Base-by-base conservation (phyloP, 805 yeast genomes). In the Yamadazyma laniorum region DNA sequence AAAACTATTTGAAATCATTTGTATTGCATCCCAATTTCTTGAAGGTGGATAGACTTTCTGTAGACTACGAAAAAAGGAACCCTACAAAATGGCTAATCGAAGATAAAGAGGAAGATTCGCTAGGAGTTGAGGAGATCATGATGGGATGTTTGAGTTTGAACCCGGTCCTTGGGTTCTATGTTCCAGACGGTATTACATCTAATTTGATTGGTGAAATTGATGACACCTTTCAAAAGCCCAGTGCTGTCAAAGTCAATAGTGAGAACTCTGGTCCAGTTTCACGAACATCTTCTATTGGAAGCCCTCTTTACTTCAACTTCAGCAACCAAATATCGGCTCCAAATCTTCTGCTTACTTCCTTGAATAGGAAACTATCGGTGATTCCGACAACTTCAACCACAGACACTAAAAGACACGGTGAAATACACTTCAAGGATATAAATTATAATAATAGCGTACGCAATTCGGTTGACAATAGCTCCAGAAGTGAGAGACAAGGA, bases 11-110 rank as follows among this genome's bases (percentile, higher is more conserved):
- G 51, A 53, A 15, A 51, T 62, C 7, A 70, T 72, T 50, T 48
- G 63, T 29, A 41, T 76, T 46, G 6, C 84, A 81, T 48, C 80
- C 82, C 1, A 65, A 72, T 31, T 58, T 77, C 26, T 42, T 68
- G 4, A 35, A 40, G 8, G 53, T 58, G 12, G 55, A 64, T 1
- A 45, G 59, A 18, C 15, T 42, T 6, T 32, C 51, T 5, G 21
- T 45, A 4, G 44, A 48, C 12, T 39, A 38, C 13, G 63, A 58
- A 35, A 35, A 47, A 3, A 34, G 41, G 13, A 33, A 42, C 32
- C 59, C 61, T 1, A 34, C 51, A 5, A 21, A 39, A 5, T 59
- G 63, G 63, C 29, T 59, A 18, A 29, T 39, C 3, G 47, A 48
- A 18, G 47, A 41, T 9, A 36, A 37, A 11, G 37, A 39, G 8